Conservation (phyloP, 73 alveolate genomes). For the Symbiodinium natans region DNA sequence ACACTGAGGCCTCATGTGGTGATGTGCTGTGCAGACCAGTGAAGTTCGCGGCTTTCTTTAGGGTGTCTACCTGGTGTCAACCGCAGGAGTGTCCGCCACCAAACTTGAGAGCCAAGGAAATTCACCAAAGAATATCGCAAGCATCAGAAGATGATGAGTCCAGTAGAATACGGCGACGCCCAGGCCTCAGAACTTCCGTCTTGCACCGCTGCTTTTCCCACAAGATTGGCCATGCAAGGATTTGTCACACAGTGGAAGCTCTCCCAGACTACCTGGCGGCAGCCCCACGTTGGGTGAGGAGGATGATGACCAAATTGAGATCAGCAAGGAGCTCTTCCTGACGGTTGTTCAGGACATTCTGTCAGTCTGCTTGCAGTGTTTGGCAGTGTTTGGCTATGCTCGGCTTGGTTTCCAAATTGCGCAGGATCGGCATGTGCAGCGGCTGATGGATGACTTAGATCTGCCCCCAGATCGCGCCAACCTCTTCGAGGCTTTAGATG, state of each 20-base stretch:
- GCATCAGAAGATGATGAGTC: not conserved
- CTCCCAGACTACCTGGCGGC: not conserved
- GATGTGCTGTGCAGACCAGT: no score
- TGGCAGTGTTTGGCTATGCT: not conserved
- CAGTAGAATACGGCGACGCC: not conserved
- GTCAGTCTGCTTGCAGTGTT: not conserved
- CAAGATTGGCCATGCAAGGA: not conserved
- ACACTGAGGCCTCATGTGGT: no score
- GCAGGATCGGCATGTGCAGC: constrained; percentile 70
- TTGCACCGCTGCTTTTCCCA: not conserved
- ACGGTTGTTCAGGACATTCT: constrained; percentile 26
- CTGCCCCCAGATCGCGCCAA: constrained; percentile 85
- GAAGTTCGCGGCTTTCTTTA: no score
- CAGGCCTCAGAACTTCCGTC: not conserved
- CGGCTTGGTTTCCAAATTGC: not conserved
- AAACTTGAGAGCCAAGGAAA: not conserved
- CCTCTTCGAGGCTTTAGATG: constrained; percentile 66
- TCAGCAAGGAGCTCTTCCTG: constrained; percentile 83
- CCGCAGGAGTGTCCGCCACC: no score
- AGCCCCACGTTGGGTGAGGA: constrained; percentile 19
- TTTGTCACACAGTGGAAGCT: not conserved
- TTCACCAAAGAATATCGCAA: not conserved
- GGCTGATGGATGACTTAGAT: constrained; percentile 59
- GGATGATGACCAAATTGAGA: constrained; percentile 51
- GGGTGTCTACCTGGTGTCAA: no score